These are phyloP conservation scores for Monosporascus cannonballus DNA, from an alignment of 2,329 filamentous ascomycete genomes.

Conservation along the genomic window DNA sequence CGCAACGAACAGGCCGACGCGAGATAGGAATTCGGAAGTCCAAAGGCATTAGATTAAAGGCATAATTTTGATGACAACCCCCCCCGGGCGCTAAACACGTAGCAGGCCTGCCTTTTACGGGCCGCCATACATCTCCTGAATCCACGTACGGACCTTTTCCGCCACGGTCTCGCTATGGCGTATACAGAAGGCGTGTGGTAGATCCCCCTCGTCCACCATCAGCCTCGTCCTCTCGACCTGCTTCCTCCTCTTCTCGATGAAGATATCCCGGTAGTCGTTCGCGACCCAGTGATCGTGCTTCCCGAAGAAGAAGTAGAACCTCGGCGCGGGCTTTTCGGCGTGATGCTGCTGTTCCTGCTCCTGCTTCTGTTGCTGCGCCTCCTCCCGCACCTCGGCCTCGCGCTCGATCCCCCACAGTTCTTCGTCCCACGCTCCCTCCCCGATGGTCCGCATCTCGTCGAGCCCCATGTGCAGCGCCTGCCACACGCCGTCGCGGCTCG, in stretches of 20 bases:
- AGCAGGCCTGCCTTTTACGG: neutral
- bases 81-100: too few relatives aligned
- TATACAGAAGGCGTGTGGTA: conserved; percentile 58
- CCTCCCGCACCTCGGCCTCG: conserved; percentile 18
- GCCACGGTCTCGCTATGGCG: conserved; percentile 44
- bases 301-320: conserved; percentile 56
- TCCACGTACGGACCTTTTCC: conserved; percentile 41
- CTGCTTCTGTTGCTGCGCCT: conserved; percentile 6
- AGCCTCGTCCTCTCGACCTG: conserved; percentile 38
- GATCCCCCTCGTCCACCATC: conserved; percentile 46
- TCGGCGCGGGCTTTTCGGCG: conserved; percentile 19
- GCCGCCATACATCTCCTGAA: conserved; percentile 42
- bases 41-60: too few relatives aligned
- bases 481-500: conserved; percentile 50
- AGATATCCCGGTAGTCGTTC: conserved; percentile 46
- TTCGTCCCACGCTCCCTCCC: conserved; percentile 52
- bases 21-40: too few relatives aligned
- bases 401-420: conserved; percentile 49
- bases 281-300: conserved; percentile 58
- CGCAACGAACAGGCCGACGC: too few relatives aligned
- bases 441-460: conserved; percentile 55
- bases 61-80: too few relatives aligned
- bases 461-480: conserved; percentile 54
- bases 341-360: neutral
- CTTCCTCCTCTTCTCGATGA: conserved; percentile 38